Percentiles rank a stretch among this genome's conserved stretches.
Evolutionary conservation across 2,329 filamentous ascomycete genomes (phyloP).

Genomic region (Atkinsonella texensis): DNA sequence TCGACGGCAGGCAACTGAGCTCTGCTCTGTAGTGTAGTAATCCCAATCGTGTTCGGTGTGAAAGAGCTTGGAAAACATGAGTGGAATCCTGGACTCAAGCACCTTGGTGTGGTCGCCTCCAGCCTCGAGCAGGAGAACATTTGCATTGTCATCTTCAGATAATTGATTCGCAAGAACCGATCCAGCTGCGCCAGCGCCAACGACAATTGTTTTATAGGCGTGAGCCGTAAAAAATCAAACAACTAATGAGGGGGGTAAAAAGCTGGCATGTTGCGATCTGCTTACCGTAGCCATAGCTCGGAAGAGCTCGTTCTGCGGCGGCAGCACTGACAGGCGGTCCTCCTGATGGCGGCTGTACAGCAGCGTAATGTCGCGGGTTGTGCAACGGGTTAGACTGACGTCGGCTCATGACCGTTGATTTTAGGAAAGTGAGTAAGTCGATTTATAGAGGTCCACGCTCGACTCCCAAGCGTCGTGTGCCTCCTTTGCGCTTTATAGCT

Average conservation of each 20-base stretch:
- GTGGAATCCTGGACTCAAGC: slow-evolving; percentile 9
- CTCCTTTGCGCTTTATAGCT: neutral
- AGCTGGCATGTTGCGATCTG: too few species aligned
- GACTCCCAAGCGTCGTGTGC: neutral
- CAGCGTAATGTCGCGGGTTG: slow-evolving; percentile 6
- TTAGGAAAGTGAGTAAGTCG: neutral
- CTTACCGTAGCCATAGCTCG: slow-evolving; percentile 6
- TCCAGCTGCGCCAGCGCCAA: slow-evolving; percentile 18
- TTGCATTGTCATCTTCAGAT: slow-evolving; percentile 13
- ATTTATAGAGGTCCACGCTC: neutral
- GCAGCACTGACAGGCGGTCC: slow-evolving; percentile 5
- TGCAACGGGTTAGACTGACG: slow-evolving; percentile 5
- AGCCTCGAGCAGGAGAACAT: slow-evolving; percentile 11
- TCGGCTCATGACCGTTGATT: neutral
- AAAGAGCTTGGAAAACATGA: slow-evolving; percentile 11
- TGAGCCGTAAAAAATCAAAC: too few species aligned
- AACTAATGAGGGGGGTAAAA: too few species aligned
- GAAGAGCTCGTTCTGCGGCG: slow-evolving; percentile 2
- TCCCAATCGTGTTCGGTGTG: slow-evolving; percentile 14
- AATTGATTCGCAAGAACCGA: slow-evolving; percentile 18
- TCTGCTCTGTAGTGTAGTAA: slow-evolving; percentile 12
- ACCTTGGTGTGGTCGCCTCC: slow-evolving; percentile 9
- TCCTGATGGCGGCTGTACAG: neutral
- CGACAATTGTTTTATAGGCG: slow-evolving; percentile 10
- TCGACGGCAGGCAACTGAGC: slow-evolving; percentile 10